Evolutionary conservation across 192 early-diverging fungal species (phyloP).

Genomic region (Backusella westeae): DNA sequence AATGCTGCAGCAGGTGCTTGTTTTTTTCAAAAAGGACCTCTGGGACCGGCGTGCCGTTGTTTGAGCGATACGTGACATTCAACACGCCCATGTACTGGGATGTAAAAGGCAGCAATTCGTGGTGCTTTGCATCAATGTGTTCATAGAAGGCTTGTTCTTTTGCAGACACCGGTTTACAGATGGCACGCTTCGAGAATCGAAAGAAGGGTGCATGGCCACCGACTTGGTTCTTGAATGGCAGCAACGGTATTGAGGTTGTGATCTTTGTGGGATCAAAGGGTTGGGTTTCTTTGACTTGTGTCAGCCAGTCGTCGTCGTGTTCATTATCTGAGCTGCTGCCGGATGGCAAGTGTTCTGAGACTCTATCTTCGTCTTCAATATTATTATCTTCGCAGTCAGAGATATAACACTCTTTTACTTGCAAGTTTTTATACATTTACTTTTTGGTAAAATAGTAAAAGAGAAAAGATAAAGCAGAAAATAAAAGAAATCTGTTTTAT

Average conservation of each 20-base stretch:
- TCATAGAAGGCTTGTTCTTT: conserved; percentile 92
- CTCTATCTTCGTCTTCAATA: conserved; percentile 2
- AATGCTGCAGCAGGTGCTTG: conserved; percentile 77
- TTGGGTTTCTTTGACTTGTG: conserved; percentile 6
- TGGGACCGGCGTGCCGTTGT: conserved; percentile 35
- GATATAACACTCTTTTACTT: conserved; percentile 7
- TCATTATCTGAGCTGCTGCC: conserved; percentile 10
- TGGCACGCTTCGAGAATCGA: conserved; percentile 92
- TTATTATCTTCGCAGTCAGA: conserved; percentile 14
- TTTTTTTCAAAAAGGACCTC: conserved; percentile 91
- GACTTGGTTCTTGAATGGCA: conserved; percentile 79
- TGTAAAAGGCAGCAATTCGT: conserved; percentile 83
- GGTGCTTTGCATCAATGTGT: conserved; percentile 68
- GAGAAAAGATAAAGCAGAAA: neutral
- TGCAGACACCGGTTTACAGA: conserved; percentile 90
- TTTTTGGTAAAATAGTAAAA: neutral
- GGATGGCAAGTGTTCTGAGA: neutral
- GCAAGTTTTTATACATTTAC: neutral
- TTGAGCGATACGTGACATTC: conserved; percentile 79
- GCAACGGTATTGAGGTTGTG: conserved; percentile 56
- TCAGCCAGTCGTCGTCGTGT: neutral
- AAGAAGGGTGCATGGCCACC: conserved; percentile 96
- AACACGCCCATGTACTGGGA: conserved; percentile 94
- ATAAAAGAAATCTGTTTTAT: neutral
- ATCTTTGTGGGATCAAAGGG: conserved; percentile 31